Evolutionary conservation across 2,329 filamentous ascomycete genomes (phyloP).

Genomic region (Ophiobolus disseminans): DNA sequence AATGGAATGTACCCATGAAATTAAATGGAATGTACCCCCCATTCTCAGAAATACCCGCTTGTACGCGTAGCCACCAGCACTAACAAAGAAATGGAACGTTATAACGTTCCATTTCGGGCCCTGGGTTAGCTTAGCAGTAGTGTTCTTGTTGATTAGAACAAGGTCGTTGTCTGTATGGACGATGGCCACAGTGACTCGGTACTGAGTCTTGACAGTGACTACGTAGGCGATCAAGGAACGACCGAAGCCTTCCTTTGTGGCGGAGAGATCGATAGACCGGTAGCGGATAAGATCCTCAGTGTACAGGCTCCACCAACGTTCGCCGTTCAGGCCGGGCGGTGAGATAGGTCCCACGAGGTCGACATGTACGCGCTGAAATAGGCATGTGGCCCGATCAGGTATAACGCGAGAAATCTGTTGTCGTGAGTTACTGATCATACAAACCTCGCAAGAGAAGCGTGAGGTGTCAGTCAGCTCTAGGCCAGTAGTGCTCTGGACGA

Average conservation of each 20-base stretch:
- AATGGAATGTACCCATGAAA: too few relatives aligned
- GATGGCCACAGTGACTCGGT: neutral
- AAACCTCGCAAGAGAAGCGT: slow-evolving; percentile 1
- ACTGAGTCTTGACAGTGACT: slow-evolving; percentile 1
- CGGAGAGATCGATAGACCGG: neutral
- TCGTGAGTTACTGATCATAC: slow-evolving; percentile 2
- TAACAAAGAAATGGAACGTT: too few relatives aligned
- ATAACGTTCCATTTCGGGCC: too few relatives aligned
- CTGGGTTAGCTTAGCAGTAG: neutral
- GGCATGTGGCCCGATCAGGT: neutral
- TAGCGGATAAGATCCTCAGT: slow-evolving; percentile 1
- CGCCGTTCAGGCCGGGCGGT: slow-evolving; percentile 1
- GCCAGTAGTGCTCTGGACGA: slow-evolving; percentile 1
- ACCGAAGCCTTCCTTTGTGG: neutral
- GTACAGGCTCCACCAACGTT: slow-evolving; percentile 1
- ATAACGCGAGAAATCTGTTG: neutral
- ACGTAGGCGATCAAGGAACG: neutral
- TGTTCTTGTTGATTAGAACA: neutral
- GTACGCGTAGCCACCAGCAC: too few relatives aligned
- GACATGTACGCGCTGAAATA: slow-evolving; percentile 2
- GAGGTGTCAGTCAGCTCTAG: slow-evolving; percentile 1
- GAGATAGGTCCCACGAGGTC: slow-evolving; percentile 1
- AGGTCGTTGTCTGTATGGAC: slow-evolving; percentile 1
- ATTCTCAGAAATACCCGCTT: too few relatives aligned
- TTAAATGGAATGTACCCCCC: too few relatives aligned